Evolutionary conservation across 2,329 filamentous ascomycete species (phyloP).

Genomic region (Neofusicoccum parvum): DNA sequence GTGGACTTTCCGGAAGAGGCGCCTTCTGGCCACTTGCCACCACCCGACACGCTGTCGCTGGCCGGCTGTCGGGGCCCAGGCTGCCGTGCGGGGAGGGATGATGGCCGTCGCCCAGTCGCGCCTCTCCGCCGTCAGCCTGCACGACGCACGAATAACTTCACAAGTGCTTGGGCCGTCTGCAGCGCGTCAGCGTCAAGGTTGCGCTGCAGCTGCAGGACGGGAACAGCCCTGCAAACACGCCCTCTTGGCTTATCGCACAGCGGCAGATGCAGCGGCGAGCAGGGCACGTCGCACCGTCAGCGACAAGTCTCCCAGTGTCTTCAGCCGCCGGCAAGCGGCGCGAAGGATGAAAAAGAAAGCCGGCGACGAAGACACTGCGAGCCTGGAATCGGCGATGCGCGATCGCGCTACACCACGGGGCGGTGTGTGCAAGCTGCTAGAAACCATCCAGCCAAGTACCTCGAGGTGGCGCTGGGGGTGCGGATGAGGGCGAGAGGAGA

Average conservation of each 20-base stretch:
- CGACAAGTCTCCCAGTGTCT: not conserved
- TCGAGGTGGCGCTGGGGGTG: not conserved
- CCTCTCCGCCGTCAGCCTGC: not conserved
- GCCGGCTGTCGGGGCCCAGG: not conserved
- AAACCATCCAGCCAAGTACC: not conserved
- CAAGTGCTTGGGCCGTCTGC: not conserved
- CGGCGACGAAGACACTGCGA: not conserved
- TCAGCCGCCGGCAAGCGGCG: not conserved
- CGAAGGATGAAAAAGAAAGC: slow-evolving; percentile 7
- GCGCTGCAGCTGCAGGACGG: slow-evolving; percentile 9
- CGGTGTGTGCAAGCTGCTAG: not conserved
- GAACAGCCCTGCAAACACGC: not conserved
- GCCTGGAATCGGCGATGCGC: not conserved
- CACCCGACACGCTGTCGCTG: not conserved
- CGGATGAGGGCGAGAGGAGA: not conserved
- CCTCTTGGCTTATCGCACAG: not conserved
- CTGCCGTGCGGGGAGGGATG: not conserved
- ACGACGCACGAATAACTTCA: not conserved
- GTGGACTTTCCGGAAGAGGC: not conserved
- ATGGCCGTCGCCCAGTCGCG: not conserved
- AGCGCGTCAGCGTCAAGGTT: slow-evolving; percentile 5
- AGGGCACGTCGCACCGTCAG: not conserved
- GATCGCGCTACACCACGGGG: not conserved
- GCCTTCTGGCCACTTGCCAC: slow-evolving; percentile 1
- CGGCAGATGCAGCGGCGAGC: not conserved